These are phyloP conservation scores for Verbena officinalis DNA, from an alignment of 257 asterid species.

Conservation along the genomic window DNA sequence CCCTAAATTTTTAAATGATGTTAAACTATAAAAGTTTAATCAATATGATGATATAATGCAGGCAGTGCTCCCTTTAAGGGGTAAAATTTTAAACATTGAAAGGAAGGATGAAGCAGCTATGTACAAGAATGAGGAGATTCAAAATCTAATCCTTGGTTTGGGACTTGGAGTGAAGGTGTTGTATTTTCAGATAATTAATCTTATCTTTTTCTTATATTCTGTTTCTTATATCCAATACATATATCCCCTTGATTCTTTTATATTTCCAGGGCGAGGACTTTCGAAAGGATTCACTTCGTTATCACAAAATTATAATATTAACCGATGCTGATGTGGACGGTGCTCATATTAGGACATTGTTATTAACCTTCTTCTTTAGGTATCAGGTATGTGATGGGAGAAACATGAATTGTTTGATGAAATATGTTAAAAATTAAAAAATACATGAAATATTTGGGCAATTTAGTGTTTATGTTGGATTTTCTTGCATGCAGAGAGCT, in stretches of 20 bases:
- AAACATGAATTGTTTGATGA: too few relatives aligned
- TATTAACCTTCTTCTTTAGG: slow-evolving; percentile 91
- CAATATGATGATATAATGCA: slow-evolving; percentile 43
- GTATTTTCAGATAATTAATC: slow-evolving; percentile 2
- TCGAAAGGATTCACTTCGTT: slow-evolving; percentile 84
- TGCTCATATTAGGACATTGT: slow-evolving; percentile 93
- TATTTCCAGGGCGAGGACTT: slow-evolving; percentile 89
- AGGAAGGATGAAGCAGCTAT: slow-evolving; percentile 97
- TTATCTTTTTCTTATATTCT: too few relatives aligned
- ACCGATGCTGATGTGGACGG: slow-evolving; percentile 99
- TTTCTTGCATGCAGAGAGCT: slow-evolving; percentile 69
- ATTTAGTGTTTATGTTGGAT: slow-evolving; percentile 28
- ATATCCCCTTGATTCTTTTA: slow-evolving; percentile 8
- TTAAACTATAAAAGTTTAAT: slow-evolving; percentile 8
- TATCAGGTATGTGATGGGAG: slow-evolving; percentile 69
- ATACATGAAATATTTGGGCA: slow-evolving; percentile 17
- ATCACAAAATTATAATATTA: slow-evolving; percentile 93
- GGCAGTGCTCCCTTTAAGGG: slow-evolving; percentile 98
- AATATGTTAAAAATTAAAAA: neutral
- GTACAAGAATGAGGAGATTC: slow-evolving; percentile 98
- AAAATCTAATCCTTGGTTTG: slow-evolving; percentile 91
- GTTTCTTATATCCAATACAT: neutral
- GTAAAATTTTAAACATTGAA: slow-evolving; percentile 94
- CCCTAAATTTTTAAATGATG: neutral
- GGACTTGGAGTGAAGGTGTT: slow-evolving; percentile 98